Evolutionary conservation across 192 early-diverging fungal genomes (phyloP), one percentile per base, ranked within the genome.

Genomic region (Mortierella antarctica): DNA sequence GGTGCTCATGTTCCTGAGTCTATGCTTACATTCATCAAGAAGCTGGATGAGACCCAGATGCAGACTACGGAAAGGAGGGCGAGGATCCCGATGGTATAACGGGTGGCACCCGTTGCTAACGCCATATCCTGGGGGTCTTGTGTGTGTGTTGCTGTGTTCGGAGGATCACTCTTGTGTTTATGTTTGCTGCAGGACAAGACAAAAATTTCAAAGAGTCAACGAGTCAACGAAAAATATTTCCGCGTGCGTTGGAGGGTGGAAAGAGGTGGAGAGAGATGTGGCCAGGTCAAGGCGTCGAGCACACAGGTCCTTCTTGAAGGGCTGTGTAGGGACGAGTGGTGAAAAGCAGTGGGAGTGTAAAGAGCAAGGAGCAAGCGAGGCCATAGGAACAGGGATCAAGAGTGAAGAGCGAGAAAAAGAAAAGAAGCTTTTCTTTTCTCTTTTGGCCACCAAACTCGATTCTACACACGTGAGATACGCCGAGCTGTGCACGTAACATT

Each of bases 11-110:
- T n/a, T 56, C 54, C 21, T 20, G 10, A 20, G 13, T 20, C 0
- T 18, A 20, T 1, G 9, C 70, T 63, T 84, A 89, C 88, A 87
- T 89, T 93, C 83, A 93, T 91, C 14, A 94, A 74, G 77, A 93
- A 95, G 18, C 92, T 93, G 50, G 91, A 92, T 1, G 86, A 85
- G 5, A 93, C 91, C 94, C 94, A 95, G 56, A 95, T 93, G 59
- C 92, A 70, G 53, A 94, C 94, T 10, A 95, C 93, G 57, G 84
- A 73, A 13, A 94, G 78, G 20, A 95, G 81, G 41, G 89, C 80
- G 4, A 89, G 14, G n/a, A 94, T 82, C 9, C 94, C 94, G 39
- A 87, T 49, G n/a, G 86, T 73, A 31, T 88, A 90, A 14, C 93
- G 88, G 40, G 77, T 80, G 9, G 18, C 48, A 12, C 65, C 70